Percentiles rank a stretch among this genome's conserved stretches.
phyloP scores from a whole-genome alignment of 2,329 filamentous ascomycete species.

The Cladosporium sp. region DNA sequence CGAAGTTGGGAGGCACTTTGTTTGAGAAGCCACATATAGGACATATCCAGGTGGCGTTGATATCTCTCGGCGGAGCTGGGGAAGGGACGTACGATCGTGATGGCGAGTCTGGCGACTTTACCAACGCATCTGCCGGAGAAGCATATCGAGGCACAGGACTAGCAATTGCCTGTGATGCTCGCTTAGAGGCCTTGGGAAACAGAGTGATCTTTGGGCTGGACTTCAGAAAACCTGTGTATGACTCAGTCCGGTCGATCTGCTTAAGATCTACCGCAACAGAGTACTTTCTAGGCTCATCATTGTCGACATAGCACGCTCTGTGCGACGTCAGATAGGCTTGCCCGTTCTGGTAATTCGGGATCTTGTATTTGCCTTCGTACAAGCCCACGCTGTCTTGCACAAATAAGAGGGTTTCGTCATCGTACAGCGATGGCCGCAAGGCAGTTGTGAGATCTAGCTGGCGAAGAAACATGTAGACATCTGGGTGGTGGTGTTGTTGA shows the following conservation, averaged over 20 bases:
- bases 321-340: slow-evolving; percentile 97
- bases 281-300: slow-evolving; percentile 77
- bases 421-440: slow-evolving; percentile 84
- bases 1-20: slow-evolving; percentile 88
- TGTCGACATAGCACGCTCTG: slow-evolving; percentile 91
- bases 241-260: slow-evolving; percentile 86
- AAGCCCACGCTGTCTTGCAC: slow-evolving; percentile 96
- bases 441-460: slow-evolving; percentile 94
- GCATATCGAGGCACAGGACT: slow-evolving; percentile 50
- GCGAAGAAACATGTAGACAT: slow-evolving; percentile 84
- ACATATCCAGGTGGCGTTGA: slow-evolving; percentile 85
- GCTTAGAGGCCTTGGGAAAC: slow-evolving; percentile 75
- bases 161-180: slow-evolving; percentile 47
- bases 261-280: slow-evolving; percentile 85
- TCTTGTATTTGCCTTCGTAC: slow-evolving; percentile 97
- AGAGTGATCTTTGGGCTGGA: slow-evolving; percentile 93
- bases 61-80: slow-evolving; percentile 48
- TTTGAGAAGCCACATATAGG: slow-evolving; percentile 96
- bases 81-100: slow-evolving; percentile 46
- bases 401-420: slow-evolving; percentile 92
- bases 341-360: slow-evolving; percentile 89
- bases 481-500: slow-evolving; percentile 2
- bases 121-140: slow-evolving; percentile 41
- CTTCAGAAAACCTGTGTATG: slow-evolving; percentile 90
- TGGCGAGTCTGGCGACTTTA: slow-evolving; percentile 52